These are phyloP conservation scores for Macrophomina phaseolina DNA, from an alignment of 2,329 filamentous ascomycete species.

Conservation along the genomic window DNA sequence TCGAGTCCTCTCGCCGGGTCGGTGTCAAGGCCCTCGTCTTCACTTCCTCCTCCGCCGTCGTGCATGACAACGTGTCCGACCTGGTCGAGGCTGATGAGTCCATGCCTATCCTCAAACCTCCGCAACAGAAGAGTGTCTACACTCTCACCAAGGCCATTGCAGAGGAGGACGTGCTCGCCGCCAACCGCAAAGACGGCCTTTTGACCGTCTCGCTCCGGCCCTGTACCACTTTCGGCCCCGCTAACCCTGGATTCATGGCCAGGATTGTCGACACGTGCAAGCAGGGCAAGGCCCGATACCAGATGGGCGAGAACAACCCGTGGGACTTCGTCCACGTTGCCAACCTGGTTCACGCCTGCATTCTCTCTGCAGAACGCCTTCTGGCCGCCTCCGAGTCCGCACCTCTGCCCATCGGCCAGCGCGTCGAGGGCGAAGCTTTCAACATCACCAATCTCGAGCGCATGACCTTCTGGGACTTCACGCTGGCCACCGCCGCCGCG, in stretches of 20 bases:
- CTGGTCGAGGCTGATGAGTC: conserved; percentile 30
- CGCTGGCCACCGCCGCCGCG: not conserved
- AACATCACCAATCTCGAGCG: conserved; percentile 31
- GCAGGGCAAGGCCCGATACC: conserved; percentile 29
- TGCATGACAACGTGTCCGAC: conserved; percentile 31
- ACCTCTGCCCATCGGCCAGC: conserved; percentile 22
- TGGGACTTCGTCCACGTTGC: conserved; percentile 31
- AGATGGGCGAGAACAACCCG: conserved; percentile 33
- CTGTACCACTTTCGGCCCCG: conserved; percentile 27
- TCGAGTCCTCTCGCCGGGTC: conserved; percentile 24
- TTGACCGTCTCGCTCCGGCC: conserved; percentile 24
- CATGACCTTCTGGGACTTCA: conserved; percentile 31
- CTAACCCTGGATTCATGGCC: conserved; percentile 23
- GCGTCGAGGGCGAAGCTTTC: conserved; percentile 32
- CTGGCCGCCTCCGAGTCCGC: conserved; percentile 20
- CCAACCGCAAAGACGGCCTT: conserved; percentile 29
- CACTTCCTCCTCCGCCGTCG: conserved; percentile 33
- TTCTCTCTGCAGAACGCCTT: conserved; percentile 30
- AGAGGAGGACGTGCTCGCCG: conserved; percentile 30
- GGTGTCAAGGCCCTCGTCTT: conserved; percentile 32
- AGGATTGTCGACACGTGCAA: conserved; percentile 28
- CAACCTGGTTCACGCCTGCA: conserved; percentile 30
- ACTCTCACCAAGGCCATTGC: conserved; percentile 35
- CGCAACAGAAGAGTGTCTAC: conserved; percentile 31
- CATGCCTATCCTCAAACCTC: conserved; percentile 28